phyloP scores from a whole-genome alignment of 805 yeast species.

The Pichia occidentalis region DNA sequence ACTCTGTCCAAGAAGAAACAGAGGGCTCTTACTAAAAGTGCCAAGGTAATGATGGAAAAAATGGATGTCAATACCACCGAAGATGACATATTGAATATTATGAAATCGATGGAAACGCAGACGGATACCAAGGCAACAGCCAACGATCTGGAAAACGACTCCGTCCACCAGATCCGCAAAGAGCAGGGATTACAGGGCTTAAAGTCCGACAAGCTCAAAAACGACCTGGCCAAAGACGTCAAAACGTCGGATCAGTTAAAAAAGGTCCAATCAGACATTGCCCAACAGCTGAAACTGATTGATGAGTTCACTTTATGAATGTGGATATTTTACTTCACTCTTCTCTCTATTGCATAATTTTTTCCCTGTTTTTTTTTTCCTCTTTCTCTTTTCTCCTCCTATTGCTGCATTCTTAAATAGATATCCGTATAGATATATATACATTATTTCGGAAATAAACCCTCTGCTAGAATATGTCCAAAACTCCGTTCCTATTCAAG shows the following conservation, averaged over 20 bases:
- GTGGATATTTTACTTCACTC: background rate
- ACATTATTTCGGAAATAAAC: no score
- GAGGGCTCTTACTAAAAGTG: constrained; percentile 19
- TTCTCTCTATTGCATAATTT: background rate
- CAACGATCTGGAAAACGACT: constrained; percentile 6
- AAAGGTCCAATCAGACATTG: constrained; percentile 36
- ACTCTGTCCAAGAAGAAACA: constrained; percentile 20
- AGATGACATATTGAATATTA: constrained; percentile 20
- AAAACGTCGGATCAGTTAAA: constrained; percentile 23
- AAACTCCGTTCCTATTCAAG: no score
- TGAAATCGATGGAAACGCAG: constrained; percentile 12
- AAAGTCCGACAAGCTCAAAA: constrained; percentile 34
- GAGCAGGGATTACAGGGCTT: constrained; percentile 32
- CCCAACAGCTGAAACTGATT: constrained; percentile 41
- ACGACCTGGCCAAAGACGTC: constrained; percentile 29
- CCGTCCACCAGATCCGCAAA: constrained; percentile 2
- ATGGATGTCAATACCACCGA: constrained; percentile 21
- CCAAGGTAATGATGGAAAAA: constrained; percentile 23
- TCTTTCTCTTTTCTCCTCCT: no score
- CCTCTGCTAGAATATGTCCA: no score
- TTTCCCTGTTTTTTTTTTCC: background rate
- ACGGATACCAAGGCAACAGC: constrained; percentile 13
- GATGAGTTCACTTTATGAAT: constrained; percentile 34
- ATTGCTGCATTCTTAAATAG: no score
- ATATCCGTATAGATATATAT: no score